Evolutionary conservation across 495 filamentous ascomycete genomes (phyloP).

Genomic region (Penicillium verhagenii): DNA sequence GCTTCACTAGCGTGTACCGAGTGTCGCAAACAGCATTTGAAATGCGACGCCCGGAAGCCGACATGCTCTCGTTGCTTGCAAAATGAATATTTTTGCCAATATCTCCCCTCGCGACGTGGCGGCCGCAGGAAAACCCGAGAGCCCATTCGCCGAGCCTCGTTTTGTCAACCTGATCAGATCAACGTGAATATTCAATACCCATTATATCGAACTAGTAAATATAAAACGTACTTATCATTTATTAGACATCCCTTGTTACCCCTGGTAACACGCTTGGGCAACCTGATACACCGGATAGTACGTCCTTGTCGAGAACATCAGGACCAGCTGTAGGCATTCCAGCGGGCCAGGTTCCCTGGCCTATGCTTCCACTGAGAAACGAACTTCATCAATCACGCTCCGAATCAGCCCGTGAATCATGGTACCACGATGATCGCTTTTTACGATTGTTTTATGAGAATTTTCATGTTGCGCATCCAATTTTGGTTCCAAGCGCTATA

Average conservation of each 20-base stretch:
- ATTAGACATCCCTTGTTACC: slow-evolving; percentile 7
- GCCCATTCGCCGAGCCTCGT: slow-evolving; percentile 11
- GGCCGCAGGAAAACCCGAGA: slow-evolving; percentile 33
- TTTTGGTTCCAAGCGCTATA: slow-evolving; percentile 31
- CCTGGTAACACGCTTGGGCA: slow-evolving; percentile 5
- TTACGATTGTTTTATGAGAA: slow-evolving; percentile 40
- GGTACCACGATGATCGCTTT: slow-evolving; percentile 33
- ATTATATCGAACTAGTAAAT: not conserved
- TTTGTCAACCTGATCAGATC: slow-evolving; percentile 7
- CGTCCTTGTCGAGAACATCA: slow-evolving; percentile 13
- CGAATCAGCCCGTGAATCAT: slow-evolving; percentile 13
- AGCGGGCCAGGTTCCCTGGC: slow-evolving; percentile 25
- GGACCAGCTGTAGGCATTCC: slow-evolving; percentile 11
- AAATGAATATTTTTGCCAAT: slow-evolving; percentile 30
- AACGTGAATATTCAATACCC: slow-evolving; percentile 8
- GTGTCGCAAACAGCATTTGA: slow-evolving; percentile 45
- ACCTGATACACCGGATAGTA: slow-evolving; percentile 20
- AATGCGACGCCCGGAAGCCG: slow-evolving; percentile 39
- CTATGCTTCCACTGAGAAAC: slow-evolving; percentile 17
- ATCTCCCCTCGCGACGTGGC: slow-evolving; percentile 40
- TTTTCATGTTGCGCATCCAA: slow-evolving; percentile 41
- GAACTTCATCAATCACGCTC: slow-evolving; percentile 10
- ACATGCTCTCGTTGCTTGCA: slow-evolving; percentile 37
- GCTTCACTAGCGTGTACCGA: slow-evolving; percentile 41
- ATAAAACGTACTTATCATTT: slow-evolving; percentile 2